phyloP scores from a whole-genome alignment of 2,329 filamentous ascomycete species.

The Hypoxylon sp. region DNA sequence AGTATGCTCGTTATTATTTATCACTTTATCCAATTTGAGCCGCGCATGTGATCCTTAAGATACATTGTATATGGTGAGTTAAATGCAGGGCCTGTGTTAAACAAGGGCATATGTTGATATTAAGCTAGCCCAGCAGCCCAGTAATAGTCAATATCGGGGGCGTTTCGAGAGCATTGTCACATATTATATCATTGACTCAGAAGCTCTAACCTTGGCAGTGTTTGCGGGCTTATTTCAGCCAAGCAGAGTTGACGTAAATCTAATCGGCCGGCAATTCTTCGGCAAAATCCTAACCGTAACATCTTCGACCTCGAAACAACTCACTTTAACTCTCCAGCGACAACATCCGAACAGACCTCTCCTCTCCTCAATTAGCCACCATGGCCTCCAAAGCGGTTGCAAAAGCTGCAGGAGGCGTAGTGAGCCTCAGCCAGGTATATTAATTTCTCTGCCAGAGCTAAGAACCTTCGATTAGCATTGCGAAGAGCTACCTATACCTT shows the following conservation, averaged over 20 bases:
- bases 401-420: constrained; percentile 68
- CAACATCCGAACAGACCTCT: constrained; percentile 40
- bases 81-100: no score
- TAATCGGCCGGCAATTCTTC: constrained; percentile 41
- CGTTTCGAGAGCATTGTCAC: neutral
- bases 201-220: neutral
- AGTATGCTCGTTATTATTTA: no score
- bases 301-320: constrained; percentile 39
- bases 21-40: no score
- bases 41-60: no score
- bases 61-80: no score
- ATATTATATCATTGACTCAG: neutral
- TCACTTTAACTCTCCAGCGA: constrained; percentile 45
- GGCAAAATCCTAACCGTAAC: constrained; percentile 42
- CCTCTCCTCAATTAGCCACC: constrained; percentile 54
- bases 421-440: constrained; percentile 72
- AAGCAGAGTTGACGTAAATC: constrained; percentile 42
- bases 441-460: neutral
- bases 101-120: no score
- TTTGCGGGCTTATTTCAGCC: constrained; percentile 18
- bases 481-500: neutral
- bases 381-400: constrained; percentile 75
- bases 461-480: neutral
- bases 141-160: no score
- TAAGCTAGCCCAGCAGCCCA: no score